Percentiles rank a stretch among this genome's conserved stretches.
Evolutionary conservation across 306 rosid species (phyloP).

Genomic region (Cotoneaster glaucophyllus): DNA sequence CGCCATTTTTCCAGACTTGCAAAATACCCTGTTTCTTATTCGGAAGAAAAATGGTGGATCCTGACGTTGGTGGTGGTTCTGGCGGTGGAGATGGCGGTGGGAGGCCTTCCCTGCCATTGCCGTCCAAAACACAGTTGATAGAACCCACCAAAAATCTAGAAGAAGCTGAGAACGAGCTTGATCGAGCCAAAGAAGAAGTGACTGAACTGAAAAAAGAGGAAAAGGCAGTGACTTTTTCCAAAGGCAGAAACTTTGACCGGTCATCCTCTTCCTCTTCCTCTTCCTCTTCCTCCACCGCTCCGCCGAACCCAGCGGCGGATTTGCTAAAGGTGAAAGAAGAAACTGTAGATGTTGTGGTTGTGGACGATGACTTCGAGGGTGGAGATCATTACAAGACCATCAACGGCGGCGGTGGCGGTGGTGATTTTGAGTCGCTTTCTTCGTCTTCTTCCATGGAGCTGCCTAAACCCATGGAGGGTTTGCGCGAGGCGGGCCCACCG

Average conservation of each 20-base stretch:
- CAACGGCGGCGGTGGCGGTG: background rate
- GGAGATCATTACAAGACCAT: background rate
- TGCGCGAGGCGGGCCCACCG: constrained; percentile 62
- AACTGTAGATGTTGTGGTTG: background rate
- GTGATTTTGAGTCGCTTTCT: constrained; percentile 18
- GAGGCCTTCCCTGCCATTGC: background rate
- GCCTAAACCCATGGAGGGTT: constrained; percentile 70
- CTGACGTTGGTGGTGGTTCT: constrained; percentile 11
- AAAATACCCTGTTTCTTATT: background rate
- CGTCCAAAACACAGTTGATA: background rate
- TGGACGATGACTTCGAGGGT: constrained; percentile 6
- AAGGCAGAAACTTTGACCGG: constrained; percentile 21
- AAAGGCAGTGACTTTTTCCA: background rate
- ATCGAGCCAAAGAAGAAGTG: background rate
- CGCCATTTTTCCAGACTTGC: background rate
- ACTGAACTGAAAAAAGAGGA: background rate
- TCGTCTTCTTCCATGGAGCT: constrained; percentile 23
- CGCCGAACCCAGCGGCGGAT: background rate
- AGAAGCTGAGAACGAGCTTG: background rate
- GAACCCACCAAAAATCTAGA: background rate
- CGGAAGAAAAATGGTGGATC: constrained; percentile 18
- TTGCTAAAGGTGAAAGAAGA: constrained; percentile 39
- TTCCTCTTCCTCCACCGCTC: constrained; percentile 7
- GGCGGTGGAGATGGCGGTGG: constrained; percentile 6
- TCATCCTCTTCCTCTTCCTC: constrained; percentile 21